A percentile compares a stretch with the other conserved stretches of the same genome.
These are phyloP conservation scores for Cyphellophora europaea DNA, from an alignment of 2,329 filamentous ascomycete genomes.

Conservation along the genomic window DNA sequence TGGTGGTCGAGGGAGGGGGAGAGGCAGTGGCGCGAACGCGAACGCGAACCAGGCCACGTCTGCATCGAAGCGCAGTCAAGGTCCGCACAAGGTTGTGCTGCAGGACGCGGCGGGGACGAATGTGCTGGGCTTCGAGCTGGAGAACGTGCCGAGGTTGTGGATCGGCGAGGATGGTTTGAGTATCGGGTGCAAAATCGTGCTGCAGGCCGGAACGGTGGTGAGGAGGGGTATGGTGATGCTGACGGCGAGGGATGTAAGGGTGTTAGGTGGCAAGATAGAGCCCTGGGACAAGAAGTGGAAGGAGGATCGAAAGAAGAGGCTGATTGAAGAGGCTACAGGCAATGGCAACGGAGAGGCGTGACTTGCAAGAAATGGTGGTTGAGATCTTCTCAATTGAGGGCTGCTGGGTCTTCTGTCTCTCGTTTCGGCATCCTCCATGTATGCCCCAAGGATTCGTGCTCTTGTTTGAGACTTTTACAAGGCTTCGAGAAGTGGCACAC, in stretches of 20 bases:
- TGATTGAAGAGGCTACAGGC: slow-evolving; percentile 48
- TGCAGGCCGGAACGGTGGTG: slow-evolving; percentile 56
- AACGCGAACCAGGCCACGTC: slow-evolving; percentile 10
- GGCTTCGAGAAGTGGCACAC: too few relatives aligned
- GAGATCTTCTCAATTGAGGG: too few relatives aligned
- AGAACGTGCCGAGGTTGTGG: neutral
- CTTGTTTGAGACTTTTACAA: too few relatives aligned
- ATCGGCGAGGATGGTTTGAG: slow-evolving; percentile 39
- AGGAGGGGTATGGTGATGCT: slow-evolving; percentile 72
- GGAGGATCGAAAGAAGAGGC: slow-evolving; percentile 56
- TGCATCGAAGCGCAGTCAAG: slow-evolving; percentile 24
- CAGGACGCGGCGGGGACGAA: slow-evolving; percentile 68
- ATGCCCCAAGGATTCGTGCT: too few relatives aligned
- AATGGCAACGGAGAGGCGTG: slow-evolving; percentile 14
- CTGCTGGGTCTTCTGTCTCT: too few relatives aligned
- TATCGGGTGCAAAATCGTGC: slow-evolving; percentile 74
- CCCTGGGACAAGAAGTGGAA: slow-evolving; percentile 69
- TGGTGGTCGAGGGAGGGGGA: too few relatives aligned
- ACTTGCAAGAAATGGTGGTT: neutral
- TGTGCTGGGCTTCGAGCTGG: slow-evolving; percentile 63
- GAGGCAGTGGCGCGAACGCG: slow-evolving; percentile 6
- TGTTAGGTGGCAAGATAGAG: slow-evolving; percentile 85
- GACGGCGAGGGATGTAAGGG: slow-evolving; percentile 55
- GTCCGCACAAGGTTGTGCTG: slow-evolving; percentile 70
- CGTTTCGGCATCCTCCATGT: too few relatives aligned